These are phyloP conservation scores for Persicaria tinctoria DNA, from an alignment of 148 eudicot genomes.

Conservation along the genomic window DNA sequence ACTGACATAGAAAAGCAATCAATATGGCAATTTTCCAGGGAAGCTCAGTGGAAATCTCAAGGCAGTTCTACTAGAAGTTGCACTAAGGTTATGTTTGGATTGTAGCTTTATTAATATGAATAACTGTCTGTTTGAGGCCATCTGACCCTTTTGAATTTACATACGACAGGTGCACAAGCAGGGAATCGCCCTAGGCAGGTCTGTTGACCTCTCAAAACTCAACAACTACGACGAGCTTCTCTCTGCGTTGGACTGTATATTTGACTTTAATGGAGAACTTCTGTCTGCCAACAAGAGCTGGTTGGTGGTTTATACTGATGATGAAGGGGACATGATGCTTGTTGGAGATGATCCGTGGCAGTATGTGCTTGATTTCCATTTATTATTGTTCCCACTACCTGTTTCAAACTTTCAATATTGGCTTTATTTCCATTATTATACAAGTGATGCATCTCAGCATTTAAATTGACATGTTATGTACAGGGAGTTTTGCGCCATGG, in stretches of 20 bases:
- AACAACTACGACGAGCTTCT: conserved; percentile 64
- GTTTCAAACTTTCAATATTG: no score
- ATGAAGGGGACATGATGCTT: conserved; percentile 99
- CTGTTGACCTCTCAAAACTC: conserved; percentile 84
- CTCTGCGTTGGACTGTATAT: conserved; percentile 71
- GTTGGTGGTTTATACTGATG: conserved; percentile 85
- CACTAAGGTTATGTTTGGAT: conserved; percentile 53
- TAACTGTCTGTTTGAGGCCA: background rate
- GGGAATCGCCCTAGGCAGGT: conserved; percentile 91
- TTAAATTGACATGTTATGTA: conserved; percentile 3
- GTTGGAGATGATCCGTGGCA: conserved; percentile 99
- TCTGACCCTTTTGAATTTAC: background rate
- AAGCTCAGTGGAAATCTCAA: conserved; percentile 6
- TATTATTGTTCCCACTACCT: background rate
- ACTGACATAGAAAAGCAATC: conserved; percentile 2
- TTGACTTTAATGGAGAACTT: conserved; percentile 79
- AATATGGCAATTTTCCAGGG: background rate
- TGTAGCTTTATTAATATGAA: background rate
- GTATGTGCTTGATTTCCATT: conserved; percentile 25
- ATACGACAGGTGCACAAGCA: conserved; percentile 82
- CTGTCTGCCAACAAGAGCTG: conserved; percentile 59
- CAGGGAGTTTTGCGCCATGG: conserved; percentile 94
- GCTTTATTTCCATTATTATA: background rate
- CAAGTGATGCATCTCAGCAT: background rate
- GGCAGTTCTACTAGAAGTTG: conserved; percentile 71